Base-by-base conservation (phyloP, 1,284 basidiomycete species). In the Malassezia vespertilionis region DNA sequence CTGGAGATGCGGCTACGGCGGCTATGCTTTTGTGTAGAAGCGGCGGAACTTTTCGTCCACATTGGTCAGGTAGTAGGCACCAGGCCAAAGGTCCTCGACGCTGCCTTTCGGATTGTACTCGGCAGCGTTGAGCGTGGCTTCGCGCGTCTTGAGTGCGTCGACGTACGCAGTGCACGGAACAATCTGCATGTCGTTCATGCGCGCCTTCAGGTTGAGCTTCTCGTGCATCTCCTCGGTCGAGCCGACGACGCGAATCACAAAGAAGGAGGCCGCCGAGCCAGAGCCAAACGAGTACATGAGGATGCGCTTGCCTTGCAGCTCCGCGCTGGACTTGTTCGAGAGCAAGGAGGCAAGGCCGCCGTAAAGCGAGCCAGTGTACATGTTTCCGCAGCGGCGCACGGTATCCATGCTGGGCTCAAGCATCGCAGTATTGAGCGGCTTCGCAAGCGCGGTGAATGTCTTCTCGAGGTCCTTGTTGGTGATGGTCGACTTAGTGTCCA, bases 331-430 rank as follows among this genome's bases (percentile, higher is more conserved):
- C 15, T 58, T 40, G 60, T 68, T 69, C 42, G 53, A 52, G 18
- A 69, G 49, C 44, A 68, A 50, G 26, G 61, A 86, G 27, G 88
- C 85, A 51, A 97, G 80, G 57, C 86, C 89, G 46, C 87, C 88
- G 72, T 91, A 96, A 22, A 97, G 77, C 34, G 87, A 90, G n/a
- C 84, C 91, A 18, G 91, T 90, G 79, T 97, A 96, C 85, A 91
- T 93, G 80, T 97, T 96, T 14, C 91, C 91, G 66, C 63, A 61
- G 44, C 65, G 55, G 38, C 64, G 58, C 28, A 69, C 66, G 11
- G 63, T 63, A 53, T 65, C 61, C 58, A 62, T 69, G 18, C 57
- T 55, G 21, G 48, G 67, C 51, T 67, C 67, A 18, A 70, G 59
- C 57, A 58, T 63, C 40, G 39, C 33, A 36, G 52, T 43, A 45